Evolutionary conservation across 2,329 filamentous ascomycete genomes (phyloP), one percentile per base, ranked within the genome.

Genomic region (Cadophora gregata): DNA sequence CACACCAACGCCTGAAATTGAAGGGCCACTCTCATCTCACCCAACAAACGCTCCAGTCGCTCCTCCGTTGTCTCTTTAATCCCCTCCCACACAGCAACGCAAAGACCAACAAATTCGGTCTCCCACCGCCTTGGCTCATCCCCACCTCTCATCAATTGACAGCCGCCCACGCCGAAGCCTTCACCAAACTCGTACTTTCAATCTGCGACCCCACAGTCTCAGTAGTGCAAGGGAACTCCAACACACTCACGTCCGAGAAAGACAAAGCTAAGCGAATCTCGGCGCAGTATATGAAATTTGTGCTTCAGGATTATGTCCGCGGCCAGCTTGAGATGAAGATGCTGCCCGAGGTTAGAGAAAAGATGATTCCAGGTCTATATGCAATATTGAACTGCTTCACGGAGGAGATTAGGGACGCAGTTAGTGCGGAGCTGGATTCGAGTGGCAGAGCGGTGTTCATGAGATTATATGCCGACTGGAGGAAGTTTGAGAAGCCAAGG

Each of bases 11-110:
- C 4, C 80, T 87, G 51, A 86, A 88, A 10, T 79, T 90, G 1
- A 84, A 88, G 71, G 87, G 86, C 1, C 87, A 88, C 69, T 86
- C 87, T 71, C 87, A 88, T 72, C 78, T 89, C 53, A 79, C 89
- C 5, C 77, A 88, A 56, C 77, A 81, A 42, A 78, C 82, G 2
- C 78, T 90, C 66, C 84, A 88, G 71, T 78, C 82, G 3, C 83
- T 90, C n/a, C 81, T 90, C 42, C 78, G 79, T 25, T 81, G 81
- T 42, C 81, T 90, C 21, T 79, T 89, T 38, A 72, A 78, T 1
- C 77, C 81, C 12, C 78, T 80, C 12, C 67, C 66, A 7, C 75
- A 78, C 38, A 70, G 69, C 27, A 74, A 64, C 10, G 65, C 65
- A 14, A 69, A 66, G 29, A 59, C 63, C n/a, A 74, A 64, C 31